These are phyloP conservation scores for Hericium rajendrae DNA, from an alignment of 768 basidiomycete species.

Conservation along the genomic window DNA sequence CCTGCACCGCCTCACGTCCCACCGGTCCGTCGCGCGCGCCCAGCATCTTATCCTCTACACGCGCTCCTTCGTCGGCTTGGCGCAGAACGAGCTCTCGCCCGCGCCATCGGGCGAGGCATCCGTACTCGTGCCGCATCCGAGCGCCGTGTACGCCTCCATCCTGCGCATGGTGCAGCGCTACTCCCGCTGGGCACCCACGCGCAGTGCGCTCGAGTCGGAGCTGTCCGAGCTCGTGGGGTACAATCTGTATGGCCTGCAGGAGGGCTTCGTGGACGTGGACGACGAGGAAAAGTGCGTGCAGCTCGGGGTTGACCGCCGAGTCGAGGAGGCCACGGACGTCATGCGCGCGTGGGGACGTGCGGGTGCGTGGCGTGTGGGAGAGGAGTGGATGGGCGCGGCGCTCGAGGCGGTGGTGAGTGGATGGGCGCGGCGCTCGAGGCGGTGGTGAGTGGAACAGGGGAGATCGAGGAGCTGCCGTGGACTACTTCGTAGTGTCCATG, in stretches of 20 bases:
- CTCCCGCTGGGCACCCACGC: constrained; percentile 14
- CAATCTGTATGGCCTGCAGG: constrained; percentile 19
- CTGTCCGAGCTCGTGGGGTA: constrained; percentile 28
- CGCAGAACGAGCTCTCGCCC: constrained; percentile 23
- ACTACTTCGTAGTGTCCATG: too few relatives aligned
- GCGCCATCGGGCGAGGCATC: not conserved
- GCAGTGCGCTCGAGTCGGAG: constrained; percentile 20
- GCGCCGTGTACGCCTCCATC: constrained; percentile 26
- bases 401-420: constrained; percentile 15
- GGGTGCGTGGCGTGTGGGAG: too few relatives aligned
- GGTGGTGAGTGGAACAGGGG: too few relatives aligned
- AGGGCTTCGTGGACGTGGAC: constrained; percentile 23
- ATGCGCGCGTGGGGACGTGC: constrained; percentile 1
- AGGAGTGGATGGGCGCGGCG: constrained; percentile 24
- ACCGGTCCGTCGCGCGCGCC: not conserved
- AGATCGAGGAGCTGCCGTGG: too few relatives aligned
- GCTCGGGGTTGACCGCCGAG: not conserved
- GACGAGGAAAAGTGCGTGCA: constrained; percentile 20
- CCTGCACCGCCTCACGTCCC: not conserved
- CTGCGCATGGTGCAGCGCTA: constrained; percentile 24
- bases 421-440: too few relatives aligned
- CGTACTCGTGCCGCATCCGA: constrained; percentile 20
- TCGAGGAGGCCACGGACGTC: constrained; percentile 15
- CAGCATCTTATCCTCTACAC: not conserved
- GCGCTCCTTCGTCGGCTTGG: not conserved